Percentiles rank a stretch among this genome's conserved stretches.
Conservation (phyloP, 768 basidiomycete species). For the Naganishia onofrii region DNA sequence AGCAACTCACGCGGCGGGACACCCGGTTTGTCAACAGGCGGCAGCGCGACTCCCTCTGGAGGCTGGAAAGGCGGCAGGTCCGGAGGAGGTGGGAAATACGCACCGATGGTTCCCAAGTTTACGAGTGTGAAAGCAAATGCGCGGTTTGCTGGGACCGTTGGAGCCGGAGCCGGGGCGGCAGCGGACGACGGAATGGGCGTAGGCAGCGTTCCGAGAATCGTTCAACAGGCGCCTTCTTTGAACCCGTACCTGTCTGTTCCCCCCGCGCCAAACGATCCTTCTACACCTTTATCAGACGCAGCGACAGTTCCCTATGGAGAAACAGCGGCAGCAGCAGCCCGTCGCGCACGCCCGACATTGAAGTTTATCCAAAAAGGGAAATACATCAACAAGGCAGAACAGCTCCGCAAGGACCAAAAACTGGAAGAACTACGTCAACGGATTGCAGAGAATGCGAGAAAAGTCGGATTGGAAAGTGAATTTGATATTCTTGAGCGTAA, state of each 20-base stretch:
- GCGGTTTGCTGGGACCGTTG: conserved; percentile 31
- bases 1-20: neutral
- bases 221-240: conserved; percentile 46
- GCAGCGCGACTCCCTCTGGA: conserved; percentile 55
- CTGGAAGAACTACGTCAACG: conserved; percentile 87
- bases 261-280: conserved; percentile 49
- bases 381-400: conserved; percentile 58
- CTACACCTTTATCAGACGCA: conserved; percentile 72
- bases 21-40: neutral
- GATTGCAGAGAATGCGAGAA: conserved; percentile 86
- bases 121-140: conserved; percentile 77
- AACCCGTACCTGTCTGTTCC: conserved; percentile 74
- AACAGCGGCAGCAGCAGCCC: conserved; percentile 64
- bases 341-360: conserved; percentile 56
- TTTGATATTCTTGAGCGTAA: conserved; percentile 85
- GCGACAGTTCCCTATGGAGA: conserved; percentile 33
- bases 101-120: conserved; percentile 98
- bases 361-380: conserved; percentile 91
- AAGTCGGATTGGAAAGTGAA: conserved; percentile 91
- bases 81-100: conserved; percentile 85
- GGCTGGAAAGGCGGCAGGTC: conserved; percentile 61
- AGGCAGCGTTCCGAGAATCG: conserved; percentile 39
- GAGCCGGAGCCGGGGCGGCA: conserved; percentile 39
- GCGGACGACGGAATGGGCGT: conserved; percentile 23
- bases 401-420: conserved; percentile 61